Conservation (phyloP, 2,329 filamentous ascomycete species). For the Talaromyces sp. region DNA sequence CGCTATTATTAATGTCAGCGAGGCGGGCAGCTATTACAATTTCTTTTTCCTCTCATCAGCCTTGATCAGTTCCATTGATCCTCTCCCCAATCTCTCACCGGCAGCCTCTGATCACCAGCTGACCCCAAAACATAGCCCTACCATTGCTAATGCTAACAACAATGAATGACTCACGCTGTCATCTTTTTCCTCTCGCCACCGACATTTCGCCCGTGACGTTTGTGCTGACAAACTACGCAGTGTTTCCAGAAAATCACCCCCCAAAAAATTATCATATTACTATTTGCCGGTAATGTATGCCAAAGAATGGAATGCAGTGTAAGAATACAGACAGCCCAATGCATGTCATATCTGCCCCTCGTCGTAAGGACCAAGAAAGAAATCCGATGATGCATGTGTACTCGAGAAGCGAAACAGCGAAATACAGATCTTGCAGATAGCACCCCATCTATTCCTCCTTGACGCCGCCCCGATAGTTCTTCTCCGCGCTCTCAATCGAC, state of each 20-base stretch:
- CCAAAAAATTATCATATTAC: neutral
- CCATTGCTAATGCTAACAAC: neutral
- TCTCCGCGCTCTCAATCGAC: slow-evolving; percentile 51
- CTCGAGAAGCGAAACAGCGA: neutral
- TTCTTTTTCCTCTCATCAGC: neutral
- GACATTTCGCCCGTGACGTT: neutral
- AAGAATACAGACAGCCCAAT: neutral
- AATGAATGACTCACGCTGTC: neutral
- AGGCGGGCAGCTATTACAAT: neutral
- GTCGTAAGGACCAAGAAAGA: neutral
- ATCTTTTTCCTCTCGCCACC: neutral
- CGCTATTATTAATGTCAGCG: neutral
- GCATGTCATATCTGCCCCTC: neutral
- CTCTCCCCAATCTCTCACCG: neutral
- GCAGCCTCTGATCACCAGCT: neutral
- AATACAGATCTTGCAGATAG: neutral
- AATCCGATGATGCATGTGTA: neutral
- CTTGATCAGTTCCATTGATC: neutral
- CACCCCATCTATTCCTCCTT: slow-evolving; percentile 42
- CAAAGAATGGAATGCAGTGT: neutral
- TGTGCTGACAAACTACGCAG: neutral
- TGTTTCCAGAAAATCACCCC: too few species aligned
- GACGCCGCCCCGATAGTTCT: slow-evolving; percentile 45
- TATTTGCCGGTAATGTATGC: neutral
- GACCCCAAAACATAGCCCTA: neutral